Evolutionary conservation across 208 protist genomes (phyloP), one percentile per base, ranked within the genome.

Genomic region (Willaertia magna): DNA sequence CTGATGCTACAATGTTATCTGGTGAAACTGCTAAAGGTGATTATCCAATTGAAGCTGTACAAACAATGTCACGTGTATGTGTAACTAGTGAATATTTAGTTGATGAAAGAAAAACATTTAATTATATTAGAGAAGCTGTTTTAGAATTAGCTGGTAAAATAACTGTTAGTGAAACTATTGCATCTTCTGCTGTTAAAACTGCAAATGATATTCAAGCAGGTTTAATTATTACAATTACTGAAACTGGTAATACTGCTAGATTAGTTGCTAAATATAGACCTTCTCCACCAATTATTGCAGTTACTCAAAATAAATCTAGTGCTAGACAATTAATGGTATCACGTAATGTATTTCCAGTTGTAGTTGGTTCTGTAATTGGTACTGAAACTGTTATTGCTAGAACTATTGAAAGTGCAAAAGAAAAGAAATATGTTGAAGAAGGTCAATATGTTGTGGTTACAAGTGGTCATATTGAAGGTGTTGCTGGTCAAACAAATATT

Each of bases 1-100:
- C 97, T 11, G 98, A 99, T 92, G 97, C 94, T 90, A 97, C 99
- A 47, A 99, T 99, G 98, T 93, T 99, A 16, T 97, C 94, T 34
- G 97, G 97, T 85, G 98, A 99, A 90, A 99, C 97, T 67, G 97
- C 98, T 11, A 98, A 98, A 87, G 96, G 97, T 49, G 91, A 95
- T 61, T 99, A 98, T 89, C 97, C 97, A 48, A 91, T 95, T 81
- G 96, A 97, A 86, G 93, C 97, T 47, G 96, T 99, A 2, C 85
- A 93, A 87, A 97, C 96, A 87, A 98, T 98, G 97, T 90, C 91
- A 0, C 92, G 93, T 59, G 98, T 98, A 46, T 93, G 90, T 89
- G 79, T 49, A 9, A 87, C 88, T 46, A 88, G 90, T 67, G 91
- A 93, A 46, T n/a, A 42, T n/a, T 67, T n/a, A 22, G 7, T 84